Conservation (phyloP, 768 basidiomycete species). For the Mycena chlorophos region DNA sequence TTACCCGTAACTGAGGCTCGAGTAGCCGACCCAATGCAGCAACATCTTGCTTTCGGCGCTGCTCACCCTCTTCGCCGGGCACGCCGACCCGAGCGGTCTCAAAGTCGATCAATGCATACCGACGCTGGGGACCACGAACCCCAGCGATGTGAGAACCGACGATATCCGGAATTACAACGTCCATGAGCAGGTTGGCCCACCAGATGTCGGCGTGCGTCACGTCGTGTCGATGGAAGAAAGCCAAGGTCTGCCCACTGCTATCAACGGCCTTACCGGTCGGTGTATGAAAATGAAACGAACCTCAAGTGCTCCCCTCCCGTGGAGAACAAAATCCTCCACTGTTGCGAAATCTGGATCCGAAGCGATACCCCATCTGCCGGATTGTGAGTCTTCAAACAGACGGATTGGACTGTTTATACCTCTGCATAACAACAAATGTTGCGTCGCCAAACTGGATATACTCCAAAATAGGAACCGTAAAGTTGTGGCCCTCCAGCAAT, state of each 20-base stretch:
- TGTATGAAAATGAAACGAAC: neutral
- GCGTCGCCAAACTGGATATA: neutral
- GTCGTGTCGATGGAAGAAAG: neutral
- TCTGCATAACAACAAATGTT: neutral
- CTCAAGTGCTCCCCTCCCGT: neutral
- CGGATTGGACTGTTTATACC: neutral
- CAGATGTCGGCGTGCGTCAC: neutral
- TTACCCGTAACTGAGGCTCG: neutral
- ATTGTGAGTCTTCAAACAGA: neutral
- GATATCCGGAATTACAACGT: neutral
- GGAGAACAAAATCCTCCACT: neutral
- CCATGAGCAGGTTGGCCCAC: neutral
- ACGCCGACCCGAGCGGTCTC: neutral
- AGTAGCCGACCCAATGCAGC: neutral
- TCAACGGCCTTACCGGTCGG: neutral
- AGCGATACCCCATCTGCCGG: neutral
- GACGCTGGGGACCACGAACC: neutral
- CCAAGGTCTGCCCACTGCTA: no score
- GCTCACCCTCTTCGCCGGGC: neutral
- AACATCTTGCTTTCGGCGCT: neutral
- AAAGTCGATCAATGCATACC: neutral
- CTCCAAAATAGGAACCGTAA: neutral
- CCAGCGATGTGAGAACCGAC: neutral
- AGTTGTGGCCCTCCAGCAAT: neutral
- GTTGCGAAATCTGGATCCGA: neutral